A percentile compares a stretch with the other conserved stretches of the same genome.
phyloP scores from a whole-genome alignment of 75 land plant species.

The Cryptomeria japonica region DNA sequence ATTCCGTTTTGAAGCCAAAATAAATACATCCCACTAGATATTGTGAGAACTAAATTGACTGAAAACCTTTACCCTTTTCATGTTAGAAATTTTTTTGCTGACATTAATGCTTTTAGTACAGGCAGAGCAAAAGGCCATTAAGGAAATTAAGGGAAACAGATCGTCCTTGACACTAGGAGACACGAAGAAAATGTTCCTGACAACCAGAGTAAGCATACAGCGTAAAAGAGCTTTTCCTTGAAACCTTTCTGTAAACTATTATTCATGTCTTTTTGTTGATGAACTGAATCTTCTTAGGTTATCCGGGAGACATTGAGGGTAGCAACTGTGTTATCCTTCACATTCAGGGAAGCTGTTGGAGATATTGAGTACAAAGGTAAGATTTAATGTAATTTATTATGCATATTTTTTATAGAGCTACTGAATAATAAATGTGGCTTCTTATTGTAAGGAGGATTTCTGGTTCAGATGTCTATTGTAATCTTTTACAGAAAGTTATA shows the following conservation, averaged over 20 bases:
- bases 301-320: conserved; percentile 73
- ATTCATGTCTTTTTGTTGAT: conserved; percentile 11
- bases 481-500: no score
- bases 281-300: conserved; percentile 31
- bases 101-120: conserved; percentile 7
- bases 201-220: conserved; percentile 45
- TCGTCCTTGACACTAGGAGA: conserved; percentile 63
- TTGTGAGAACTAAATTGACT: no score
- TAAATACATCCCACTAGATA: no score
- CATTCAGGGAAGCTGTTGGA: conserved; percentile 74
- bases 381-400: no score
- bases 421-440: no score
- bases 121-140: conserved; percentile 45
- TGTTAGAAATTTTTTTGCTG: no score
- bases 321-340: conserved; percentile 74
- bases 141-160: conserved; percentile 30
- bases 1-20: no score
- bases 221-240: neutral
- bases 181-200: conserved; percentile 70
- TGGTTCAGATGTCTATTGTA: no score
- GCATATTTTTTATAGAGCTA: no score
- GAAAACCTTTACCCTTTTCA: no score
- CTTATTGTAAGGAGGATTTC: no score
- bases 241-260: no score
- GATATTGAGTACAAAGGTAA: conserved; percentile 83